phyloP scores from a whole-genome alignment of 225 moss, liverwort and hornwort genomes.

The Bryum argenteum region DNA sequence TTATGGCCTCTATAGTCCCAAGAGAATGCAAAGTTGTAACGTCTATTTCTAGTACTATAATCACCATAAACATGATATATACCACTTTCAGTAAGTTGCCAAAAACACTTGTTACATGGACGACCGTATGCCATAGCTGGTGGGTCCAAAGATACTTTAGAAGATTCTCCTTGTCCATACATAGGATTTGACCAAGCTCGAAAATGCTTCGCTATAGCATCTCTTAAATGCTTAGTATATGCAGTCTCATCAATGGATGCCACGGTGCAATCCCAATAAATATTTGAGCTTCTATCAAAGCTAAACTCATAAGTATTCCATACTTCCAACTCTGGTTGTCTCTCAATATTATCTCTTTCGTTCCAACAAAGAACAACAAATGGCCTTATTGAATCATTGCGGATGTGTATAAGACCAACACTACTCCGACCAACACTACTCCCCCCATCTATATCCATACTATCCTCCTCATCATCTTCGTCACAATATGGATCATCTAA shows the following conservation, averaged over 20 bases:
- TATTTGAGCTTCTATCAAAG: not conserved
- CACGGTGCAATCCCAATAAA: constrained; percentile 13
- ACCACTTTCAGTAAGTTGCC: constrained; percentile 4
- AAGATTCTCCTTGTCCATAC: not conserved
- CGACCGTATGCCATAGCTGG: not conserved
- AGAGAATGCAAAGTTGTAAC: not conserved
- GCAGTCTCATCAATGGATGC: not conserved
- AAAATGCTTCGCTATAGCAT: constrained; percentile 12
- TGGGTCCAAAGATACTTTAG: not conserved
- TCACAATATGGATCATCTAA: too few relatives aligned
- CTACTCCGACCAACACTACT: too few relatives aligned
- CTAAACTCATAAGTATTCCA: not conserved
- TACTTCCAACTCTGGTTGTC: not conserved
- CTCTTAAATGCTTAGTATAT: not conserved
- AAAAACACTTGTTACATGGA: constrained; percentile 1
- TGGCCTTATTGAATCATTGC: not conserved
- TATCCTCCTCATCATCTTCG: not conserved
- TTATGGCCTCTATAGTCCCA: constrained; percentile 14
- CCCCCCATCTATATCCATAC: not conserved
- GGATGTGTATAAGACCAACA: not conserved
- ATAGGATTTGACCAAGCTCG: constrained; percentile 3
- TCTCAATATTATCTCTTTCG: not conserved
- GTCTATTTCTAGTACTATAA: not conserved
- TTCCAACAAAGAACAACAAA: constrained; percentile 15
- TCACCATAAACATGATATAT: constrained; percentile 6